Conservation (phyloP, 2,329 filamentous ascomycete genomes). For the Curvularia eragrostidis region DNA sequence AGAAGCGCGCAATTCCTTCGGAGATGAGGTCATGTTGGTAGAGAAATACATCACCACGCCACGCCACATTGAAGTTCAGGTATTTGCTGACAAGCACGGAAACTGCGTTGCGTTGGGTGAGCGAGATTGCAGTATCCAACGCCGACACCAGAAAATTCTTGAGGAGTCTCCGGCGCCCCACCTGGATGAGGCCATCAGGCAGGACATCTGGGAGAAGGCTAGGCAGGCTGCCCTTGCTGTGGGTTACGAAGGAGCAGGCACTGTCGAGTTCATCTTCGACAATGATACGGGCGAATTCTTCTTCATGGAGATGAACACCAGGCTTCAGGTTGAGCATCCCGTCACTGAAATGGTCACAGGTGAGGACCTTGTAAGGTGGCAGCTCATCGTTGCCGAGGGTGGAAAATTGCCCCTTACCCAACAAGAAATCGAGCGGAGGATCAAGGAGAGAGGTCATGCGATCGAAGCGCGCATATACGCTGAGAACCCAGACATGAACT, state of each 20-base stretch:
- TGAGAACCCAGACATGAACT: constrained; percentile 88
- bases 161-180: constrained; percentile 71
- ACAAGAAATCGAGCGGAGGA: constrained; percentile 70
- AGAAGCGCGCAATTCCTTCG: constrained; percentile 69
- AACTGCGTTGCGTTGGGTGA: constrained; percentile 70
- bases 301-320: constrained; percentile 78
- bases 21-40: constrained; percentile 70
- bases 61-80: constrained; percentile 71
- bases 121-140: constrained; percentile 70
- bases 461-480: constrained; percentile 98
- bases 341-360: constrained; percentile 83
- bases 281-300: constrained; percentile 71
- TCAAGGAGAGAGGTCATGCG: constrained; percentile 78
- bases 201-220: constrained; percentile 71
- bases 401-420: constrained; percentile 71
- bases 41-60: constrained; percentile 73
- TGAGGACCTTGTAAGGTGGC: constrained; percentile 89
- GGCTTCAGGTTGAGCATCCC: constrained; percentile 95
- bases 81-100: constrained; percentile 70
- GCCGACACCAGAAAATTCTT: constrained; percentile 70
- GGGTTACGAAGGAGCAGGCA: constrained; percentile 70
- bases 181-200: constrained; percentile 64
- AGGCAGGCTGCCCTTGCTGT: constrained; percentile 68
- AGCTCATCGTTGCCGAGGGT: constrained; percentile 83
- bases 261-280: constrained; percentile 73